Percentiles rank a stretch among this genome's conserved stretches.
These are phyloP conservation scores for Aspergillus sp. DNA, from an alignment of 2,329 filamentous ascomycete genomes.

Conservation along the genomic window DNA sequence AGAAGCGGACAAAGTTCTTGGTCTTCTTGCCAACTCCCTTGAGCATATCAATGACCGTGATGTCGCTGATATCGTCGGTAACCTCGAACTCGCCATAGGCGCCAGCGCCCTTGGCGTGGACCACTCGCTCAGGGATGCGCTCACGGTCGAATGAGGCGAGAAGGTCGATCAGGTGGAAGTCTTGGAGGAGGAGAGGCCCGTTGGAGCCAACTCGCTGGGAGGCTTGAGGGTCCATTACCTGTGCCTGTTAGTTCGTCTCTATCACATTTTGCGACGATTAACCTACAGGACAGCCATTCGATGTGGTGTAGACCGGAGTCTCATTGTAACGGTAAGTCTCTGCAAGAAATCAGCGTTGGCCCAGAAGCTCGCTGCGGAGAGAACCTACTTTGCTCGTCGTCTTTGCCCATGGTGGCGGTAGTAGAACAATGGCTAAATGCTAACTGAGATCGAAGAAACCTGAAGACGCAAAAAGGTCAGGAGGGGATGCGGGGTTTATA, in stretches of 20 bases:
- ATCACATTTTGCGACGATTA: background rate
- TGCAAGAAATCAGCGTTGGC: slow-evolving; percentile 11
- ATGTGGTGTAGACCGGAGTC: slow-evolving; percentile 59
- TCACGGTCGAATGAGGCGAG: slow-evolving; percentile 49
- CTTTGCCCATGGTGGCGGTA: slow-evolving; percentile 35
- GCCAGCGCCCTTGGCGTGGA: slow-evolving; percentile 45
- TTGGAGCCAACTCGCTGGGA: slow-evolving; percentile 56
- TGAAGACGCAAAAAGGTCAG: background rate
- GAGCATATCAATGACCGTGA: slow-evolving; percentile 50
- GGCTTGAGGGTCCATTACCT: slow-evolving; percentile 53
- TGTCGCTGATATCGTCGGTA: slow-evolving; percentile 51
- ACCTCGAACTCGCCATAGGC: slow-evolving; percentile 47
- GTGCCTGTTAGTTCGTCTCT: slow-evolving; percentile 10
- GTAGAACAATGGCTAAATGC: background rate
- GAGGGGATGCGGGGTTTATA: slow-evolving; percentile 9
- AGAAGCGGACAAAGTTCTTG: slow-evolving; percentile 67
- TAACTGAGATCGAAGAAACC: background rate
- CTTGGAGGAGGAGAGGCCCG: slow-evolving; percentile 63
- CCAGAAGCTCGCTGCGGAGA: slow-evolving; percentile 4
- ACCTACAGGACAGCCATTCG: slow-evolving; percentile 56
- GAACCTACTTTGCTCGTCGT: slow-evolving; percentile 34
- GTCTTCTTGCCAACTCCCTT: slow-evolving; percentile 67
- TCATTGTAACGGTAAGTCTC: slow-evolving; percentile 55
- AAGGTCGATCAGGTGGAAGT: slow-evolving; percentile 65
- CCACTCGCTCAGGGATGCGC: slow-evolving; percentile 43